These are phyloP conservation scores for Aspergillus melleus DNA, from an alignment of 2,329 filamentous ascomycete genomes.

Conservation along the genomic window DNA sequence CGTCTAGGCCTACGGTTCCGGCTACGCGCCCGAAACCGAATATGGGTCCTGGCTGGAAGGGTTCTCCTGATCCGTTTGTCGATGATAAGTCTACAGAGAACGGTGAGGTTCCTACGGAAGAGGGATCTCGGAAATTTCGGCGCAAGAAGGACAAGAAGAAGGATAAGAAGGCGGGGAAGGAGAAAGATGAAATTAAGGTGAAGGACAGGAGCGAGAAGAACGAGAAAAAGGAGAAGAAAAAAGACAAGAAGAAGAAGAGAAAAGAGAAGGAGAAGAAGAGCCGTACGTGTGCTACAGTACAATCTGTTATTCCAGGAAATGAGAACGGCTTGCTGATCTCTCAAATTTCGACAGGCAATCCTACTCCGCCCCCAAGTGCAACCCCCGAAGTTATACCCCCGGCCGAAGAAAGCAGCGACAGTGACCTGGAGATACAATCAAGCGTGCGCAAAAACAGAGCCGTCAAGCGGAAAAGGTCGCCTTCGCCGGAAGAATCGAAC, in stretches of 20 bases:
- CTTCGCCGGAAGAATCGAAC: slow-evolving; percentile 6
- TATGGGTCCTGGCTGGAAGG: slow-evolving; percentile 3
- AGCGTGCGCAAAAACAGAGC: slow-evolving; percentile 16
- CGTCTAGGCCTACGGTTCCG: slow-evolving; percentile 22
- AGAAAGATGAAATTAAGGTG: neutral
- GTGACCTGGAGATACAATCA: slow-evolving; percentile 12
- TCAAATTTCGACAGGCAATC: neutral
- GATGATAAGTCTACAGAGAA: slow-evolving; percentile 1
- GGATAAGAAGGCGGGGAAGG: neutral
- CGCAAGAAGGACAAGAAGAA: slow-evolving; percentile 8
- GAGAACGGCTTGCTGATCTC: neutral
- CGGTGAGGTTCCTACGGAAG: slow-evolving; percentile 3
- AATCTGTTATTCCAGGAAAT: neutral
- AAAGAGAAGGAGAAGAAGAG: neutral
- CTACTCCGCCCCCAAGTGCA: neutral
- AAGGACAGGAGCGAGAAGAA: neutral
- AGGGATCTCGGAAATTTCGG: neutral
- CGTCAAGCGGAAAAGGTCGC: slow-evolving; percentile 19
- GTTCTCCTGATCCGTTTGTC: slow-evolving; percentile 10
- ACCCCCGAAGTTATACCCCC: neutral
- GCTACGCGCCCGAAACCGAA: slow-evolving; percentile 10
- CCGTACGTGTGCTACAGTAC: neutral
- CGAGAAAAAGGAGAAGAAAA: slow-evolving; percentile 2
- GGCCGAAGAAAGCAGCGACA: slow-evolving; percentile 16
- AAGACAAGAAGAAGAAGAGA: neutral